Evolutionary conservation across 495 filamentous ascomycete species (phyloP).

Genomic region (Clohesyomyces aquaticus): DNA sequence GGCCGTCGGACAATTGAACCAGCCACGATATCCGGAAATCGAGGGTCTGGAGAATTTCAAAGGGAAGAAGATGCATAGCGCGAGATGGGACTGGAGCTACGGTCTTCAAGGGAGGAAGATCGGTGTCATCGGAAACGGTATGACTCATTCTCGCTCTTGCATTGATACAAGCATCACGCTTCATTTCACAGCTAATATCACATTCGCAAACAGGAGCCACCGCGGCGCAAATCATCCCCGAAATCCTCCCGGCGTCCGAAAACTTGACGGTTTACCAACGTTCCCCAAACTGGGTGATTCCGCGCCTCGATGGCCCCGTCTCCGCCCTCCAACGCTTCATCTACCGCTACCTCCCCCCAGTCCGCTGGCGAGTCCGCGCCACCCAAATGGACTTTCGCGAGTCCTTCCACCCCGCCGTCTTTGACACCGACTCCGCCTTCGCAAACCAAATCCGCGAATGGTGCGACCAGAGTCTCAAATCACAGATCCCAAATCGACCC

Average conservation of each 20-base stretch:
- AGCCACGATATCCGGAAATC: slow-evolving; percentile 62
- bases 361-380: slow-evolving; percentile 55
- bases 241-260: slow-evolving; percentile 60
- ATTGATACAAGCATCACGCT: not conserved
- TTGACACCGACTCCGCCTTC: slow-evolving; percentile 45
- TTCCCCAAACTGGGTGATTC: slow-evolving; percentile 68
- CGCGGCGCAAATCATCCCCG: slow-evolving; percentile 71
- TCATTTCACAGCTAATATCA: not conserved
- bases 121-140: slow-evolving; percentile 49
- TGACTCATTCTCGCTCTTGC: not conserved
- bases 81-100: slow-evolving; percentile 56
- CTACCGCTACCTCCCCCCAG: slow-evolving; percentile 52
- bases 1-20: slow-evolving; percentile 67
- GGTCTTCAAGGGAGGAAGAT: slow-evolving; percentile 58
- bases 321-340: slow-evolving; percentile 46
- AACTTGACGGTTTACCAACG: slow-evolving; percentile 67
- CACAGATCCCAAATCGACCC: slow-evolving; percentile 48
- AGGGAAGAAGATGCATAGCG: slow-evolving; percentile 62
- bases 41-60: slow-evolving; percentile 58
- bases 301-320: slow-evolving; percentile 52
- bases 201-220: slow-evolving; percentile 59
- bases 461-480: slow-evolving; percentile 45
- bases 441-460: slow-evolving; percentile 45
- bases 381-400: slow-evolving; percentile 56
- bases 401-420: slow-evolving; percentile 48